Evolutionary conservation across 257 asterid species (phyloP).

Genomic region (Nemophila menziesii): DNA sequence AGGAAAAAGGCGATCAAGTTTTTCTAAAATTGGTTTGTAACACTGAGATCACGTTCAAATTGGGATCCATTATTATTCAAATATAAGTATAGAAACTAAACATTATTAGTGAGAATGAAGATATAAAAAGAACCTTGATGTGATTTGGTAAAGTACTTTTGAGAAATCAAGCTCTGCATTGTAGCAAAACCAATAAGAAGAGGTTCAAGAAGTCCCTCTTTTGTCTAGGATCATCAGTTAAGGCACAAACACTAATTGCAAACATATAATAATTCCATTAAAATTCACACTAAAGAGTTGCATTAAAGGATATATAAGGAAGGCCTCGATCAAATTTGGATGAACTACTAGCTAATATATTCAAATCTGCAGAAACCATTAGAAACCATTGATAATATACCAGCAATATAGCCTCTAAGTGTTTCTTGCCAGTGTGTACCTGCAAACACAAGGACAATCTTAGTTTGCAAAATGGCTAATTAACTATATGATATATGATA

Average conservation of each 20-base stretch:
- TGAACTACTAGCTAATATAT: constrained; percentile 69
- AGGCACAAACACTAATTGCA: constrained; percentile 30
- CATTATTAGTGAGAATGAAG: constrained; percentile 7
- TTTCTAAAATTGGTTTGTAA: too few relatives aligned
- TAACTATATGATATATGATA: too few relatives aligned
- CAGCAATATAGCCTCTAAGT: constrained; percentile 92
- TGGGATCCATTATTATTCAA: constrained; percentile 7
- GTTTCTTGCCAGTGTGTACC: constrained; percentile 99
- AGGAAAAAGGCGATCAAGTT: too few relatives aligned
- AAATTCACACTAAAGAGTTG: constrained; percentile 11
- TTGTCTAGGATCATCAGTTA: constrained; percentile 68
- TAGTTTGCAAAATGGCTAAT: not conserved
- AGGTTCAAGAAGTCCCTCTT: constrained; percentile 97
- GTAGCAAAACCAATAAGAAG: constrained; percentile 95
- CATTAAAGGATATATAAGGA: constrained; percentile 89
- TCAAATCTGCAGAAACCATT: constrained; percentile 81
- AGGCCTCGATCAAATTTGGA: constrained; percentile 81
- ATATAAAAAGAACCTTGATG: constrained; percentile 58
- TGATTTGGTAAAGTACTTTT: constrained; percentile 90
- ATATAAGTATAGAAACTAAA: too few relatives aligned
- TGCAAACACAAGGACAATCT: constrained; percentile 16
- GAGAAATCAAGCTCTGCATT: constrained; percentile 93
- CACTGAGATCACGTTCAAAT: too few relatives aligned
- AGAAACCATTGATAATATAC: constrained; percentile 90
- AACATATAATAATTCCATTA: constrained; percentile 9